A percentile compares a stretch with the other conserved stretches of the same genome.
Evolutionary conservation across 805 yeast genomes (phyloP).

Genomic region (Yamadazyma insecticola): DNA sequence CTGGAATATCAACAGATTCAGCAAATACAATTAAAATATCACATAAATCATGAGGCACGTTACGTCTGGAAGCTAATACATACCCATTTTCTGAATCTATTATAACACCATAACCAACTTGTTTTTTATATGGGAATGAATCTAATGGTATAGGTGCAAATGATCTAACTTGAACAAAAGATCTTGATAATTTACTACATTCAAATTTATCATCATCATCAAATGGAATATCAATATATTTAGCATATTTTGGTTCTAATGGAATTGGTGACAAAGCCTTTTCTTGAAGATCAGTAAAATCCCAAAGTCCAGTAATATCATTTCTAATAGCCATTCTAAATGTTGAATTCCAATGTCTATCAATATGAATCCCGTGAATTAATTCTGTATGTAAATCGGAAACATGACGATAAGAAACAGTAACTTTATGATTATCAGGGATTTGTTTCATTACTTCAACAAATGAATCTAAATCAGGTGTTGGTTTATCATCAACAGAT

Average conservation of each 20-base stretch:
- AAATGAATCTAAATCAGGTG: slow-evolving; percentile 71
- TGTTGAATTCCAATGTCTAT: slow-evolving; percentile 79
- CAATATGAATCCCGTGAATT: slow-evolving; percentile 64
- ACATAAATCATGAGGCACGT: slow-evolving; percentile 77
- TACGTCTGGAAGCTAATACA: slow-evolving; percentile 70
- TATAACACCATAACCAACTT: slow-evolving; percentile 71
- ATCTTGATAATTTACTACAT: slow-evolving; percentile 54
- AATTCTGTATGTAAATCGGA: slow-evolving; percentile 74
- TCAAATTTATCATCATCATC: slow-evolving; percentile 38
- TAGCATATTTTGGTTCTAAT: slow-evolving; percentile 57
- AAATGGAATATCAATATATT: slow-evolving; percentile 64
- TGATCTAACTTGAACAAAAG: slow-evolving; percentile 69
- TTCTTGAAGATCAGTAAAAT: slow-evolving; percentile 48
- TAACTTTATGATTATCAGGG: slow-evolving; percentile 71
- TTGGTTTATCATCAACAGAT: slow-evolving; percentile 67
- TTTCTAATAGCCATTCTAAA: slow-evolving; percentile 65
- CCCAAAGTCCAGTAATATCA: slow-evolving; percentile 55
- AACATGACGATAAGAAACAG: slow-evolving; percentile 69
- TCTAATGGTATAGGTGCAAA: slow-evolving; percentile 69
- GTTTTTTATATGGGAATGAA: slow-evolving; percentile 60
- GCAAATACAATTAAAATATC: slow-evolving; percentile 79
- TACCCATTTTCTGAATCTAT: slow-evolving; percentile 78
- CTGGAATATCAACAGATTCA: slow-evolving; percentile 79
- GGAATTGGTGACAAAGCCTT: slow-evolving; percentile 56
- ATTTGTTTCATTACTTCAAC: slow-evolving; percentile 71